Conservation (phyloP, 176 grass and related monocot genomes). For the Oryza australiensis region DNA sequence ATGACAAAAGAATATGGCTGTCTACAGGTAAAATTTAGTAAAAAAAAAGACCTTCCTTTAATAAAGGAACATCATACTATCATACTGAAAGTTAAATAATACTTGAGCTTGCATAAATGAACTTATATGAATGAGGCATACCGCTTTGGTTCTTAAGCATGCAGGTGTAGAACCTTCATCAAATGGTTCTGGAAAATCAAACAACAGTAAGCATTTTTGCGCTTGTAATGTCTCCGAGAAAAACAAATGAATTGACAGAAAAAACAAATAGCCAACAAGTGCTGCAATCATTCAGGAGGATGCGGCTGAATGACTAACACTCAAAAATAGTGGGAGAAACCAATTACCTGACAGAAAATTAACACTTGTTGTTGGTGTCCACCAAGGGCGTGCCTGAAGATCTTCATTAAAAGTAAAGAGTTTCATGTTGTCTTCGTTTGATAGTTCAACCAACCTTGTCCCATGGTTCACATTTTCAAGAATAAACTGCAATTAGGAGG, state of each 20-base stretch:
- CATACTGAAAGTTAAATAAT: constrained; percentile 10
- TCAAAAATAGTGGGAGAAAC: constrained; percentile 8
- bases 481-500: constrained; percentile 47
- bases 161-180: constrained; percentile 53
- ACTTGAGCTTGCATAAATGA: constrained; percentile 4
- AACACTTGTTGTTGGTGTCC: constrained; percentile 69
- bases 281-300: constrained; percentile 32
- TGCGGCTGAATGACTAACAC: too few relatives aligned
- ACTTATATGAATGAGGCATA: constrained; percentile 36
- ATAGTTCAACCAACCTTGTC: constrained; percentile 66
- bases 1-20: neutral
- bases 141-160: constrained; percentile 61
- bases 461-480: constrained; percentile 68
- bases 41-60: neutral
- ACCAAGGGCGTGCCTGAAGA: constrained; percentile 86
- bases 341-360: constrained; percentile 85
- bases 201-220: constrained; percentile 19
- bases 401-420: constrained; percentile 83
- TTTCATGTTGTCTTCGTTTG: constrained; percentile 69
- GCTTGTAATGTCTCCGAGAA: neutral
- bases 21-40: neutral
- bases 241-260: neutral
- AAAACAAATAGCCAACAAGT: constrained; percentile 12
- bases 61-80: neutral
- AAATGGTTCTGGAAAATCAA: constrained; percentile 60